Base-by-base conservation (phyloP, 2,329 filamentous ascomycete genomes). In the Endoconidiophora polonica region DNA sequence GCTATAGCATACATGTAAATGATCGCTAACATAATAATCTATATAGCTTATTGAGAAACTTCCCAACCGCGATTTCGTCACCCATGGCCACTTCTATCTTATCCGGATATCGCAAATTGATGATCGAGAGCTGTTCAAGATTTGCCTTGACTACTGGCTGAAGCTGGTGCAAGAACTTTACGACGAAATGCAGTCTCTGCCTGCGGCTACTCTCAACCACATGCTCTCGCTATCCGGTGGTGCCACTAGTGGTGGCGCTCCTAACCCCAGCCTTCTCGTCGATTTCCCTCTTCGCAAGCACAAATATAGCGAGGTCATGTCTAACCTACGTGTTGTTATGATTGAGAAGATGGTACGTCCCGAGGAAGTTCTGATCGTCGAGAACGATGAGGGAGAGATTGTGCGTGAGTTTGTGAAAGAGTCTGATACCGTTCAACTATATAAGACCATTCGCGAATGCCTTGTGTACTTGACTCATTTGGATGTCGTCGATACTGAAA, bases 301-400 rank as follows among this genome's bases (percentile, higher is more conserved):
- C 74, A 96, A 95, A 68, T 98, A 96, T 66, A 81, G 82, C 56
- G 87, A 95, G 62, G 83, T 98, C 18, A 70, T 98, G 46, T 90
- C 90, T 7, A 96, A 94, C 63, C 73, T 98, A 52, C 82, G 91
- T 57, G 83, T 90, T 22, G 91, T 98, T 56, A 98, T 98, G 91
- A 96, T 98, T 55, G 91, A 98, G 69, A 95, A 95, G 73, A 98
- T 98, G 91, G 91, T 98, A 29, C 79, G 88, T 41, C 91, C 91
- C 0, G 91, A 98, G 67, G 93, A 98, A 67, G 93, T 98, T 6
- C 66, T 98, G 58, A 93, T 98, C 60, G 91, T 98, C n/a, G 91
- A 98, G 67, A 98, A 98, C 64, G 91, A 98, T 55, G 91, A 98
- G 66, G 91, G 93, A 55, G 91, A 98, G 63, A 98, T 98, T 58